Evolutionary conservation across 208 protist genomes (phyloP).

Genomic region (Kentomonas sorsogonicus): DNA sequence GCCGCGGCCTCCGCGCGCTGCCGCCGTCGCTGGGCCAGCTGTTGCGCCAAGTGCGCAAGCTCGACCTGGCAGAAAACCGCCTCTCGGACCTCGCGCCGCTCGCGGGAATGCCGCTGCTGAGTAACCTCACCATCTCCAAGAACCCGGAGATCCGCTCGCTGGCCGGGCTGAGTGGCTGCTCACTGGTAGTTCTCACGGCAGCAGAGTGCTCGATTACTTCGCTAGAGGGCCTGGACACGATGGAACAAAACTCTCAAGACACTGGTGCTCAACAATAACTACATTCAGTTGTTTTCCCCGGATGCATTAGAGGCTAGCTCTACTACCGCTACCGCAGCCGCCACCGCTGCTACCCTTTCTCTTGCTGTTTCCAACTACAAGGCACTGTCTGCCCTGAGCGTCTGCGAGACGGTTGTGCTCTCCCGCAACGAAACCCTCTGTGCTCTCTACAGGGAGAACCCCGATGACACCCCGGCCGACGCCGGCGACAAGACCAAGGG

Average conservation of each 20-base stretch:
- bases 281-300: slow-evolving; percentile 50
- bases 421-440: slow-evolving; percentile 62
- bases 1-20: slow-evolving; percentile 36
- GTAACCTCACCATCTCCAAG: slow-evolving; percentile 54
- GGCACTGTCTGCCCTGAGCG: slow-evolving; percentile 26
- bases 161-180: slow-evolving; percentile 27
- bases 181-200: slow-evolving; percentile 58
- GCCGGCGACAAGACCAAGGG: slow-evolving; percentile 1
- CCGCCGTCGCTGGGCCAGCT: slow-evolving; percentile 44
- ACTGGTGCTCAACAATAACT: slow-evolving; percentile 81
- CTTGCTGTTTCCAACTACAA: slow-evolving; percentile 60
- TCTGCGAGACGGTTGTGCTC: slow-evolving; percentile 71
- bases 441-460: slow-evolving; percentile 14
- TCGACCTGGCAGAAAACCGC: slow-evolving; percentile 65
- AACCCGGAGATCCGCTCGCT: slow-evolving; percentile 44
- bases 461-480: slow-evolving; percentile 8
- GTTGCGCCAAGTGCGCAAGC: slow-evolving; percentile 50
- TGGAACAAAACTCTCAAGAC: slow-evolving; percentile 50
- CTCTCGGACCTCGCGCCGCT: slow-evolving; percentile 44
- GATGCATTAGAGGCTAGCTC: slow-evolving; percentile 5
- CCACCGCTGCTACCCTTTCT: too few species aligned
- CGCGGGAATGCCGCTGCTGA: slow-evolving; percentile 41
- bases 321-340: slow-evolving; percentile 5
- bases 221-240: slow-evolving; percentile 54
- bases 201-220: slow-evolving; percentile 58